phyloP scores from a whole-genome alignment of 2,329 filamentous ascomycete species.

The Xylaria sp. region DNA sequence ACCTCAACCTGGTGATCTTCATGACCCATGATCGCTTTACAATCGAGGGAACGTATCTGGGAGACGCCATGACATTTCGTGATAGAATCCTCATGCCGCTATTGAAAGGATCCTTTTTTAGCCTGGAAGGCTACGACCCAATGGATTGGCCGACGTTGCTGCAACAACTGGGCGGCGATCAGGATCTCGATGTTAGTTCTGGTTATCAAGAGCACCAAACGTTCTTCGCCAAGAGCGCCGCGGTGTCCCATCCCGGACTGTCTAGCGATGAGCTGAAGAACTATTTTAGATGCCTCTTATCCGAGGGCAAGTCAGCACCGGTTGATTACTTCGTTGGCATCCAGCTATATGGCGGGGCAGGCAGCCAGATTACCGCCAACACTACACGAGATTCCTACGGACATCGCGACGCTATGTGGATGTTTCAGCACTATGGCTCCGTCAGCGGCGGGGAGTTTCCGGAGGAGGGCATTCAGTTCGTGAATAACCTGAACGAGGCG shows the following conservation, averaged over 20 bases:
- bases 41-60: constrained; percentile 51
- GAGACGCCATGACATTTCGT: constrained; percentile 42
- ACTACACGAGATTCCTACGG: constrained; percentile 40
- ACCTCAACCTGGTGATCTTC: constrained; percentile 47
- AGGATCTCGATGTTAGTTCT: constrained; percentile 34
- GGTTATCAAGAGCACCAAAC: constrained; percentile 40
- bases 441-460: constrained; percentile 38
- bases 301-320: constrained; percentile 31
- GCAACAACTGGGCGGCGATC: constrained; percentile 37
- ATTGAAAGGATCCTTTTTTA: constrained; percentile 38
- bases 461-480: constrained; percentile 39
- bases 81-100: constrained; percentile 45
- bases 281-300: constrained; percentile 45
- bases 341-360: constrained; percentile 51
- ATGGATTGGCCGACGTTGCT: constrained; percentile 44
- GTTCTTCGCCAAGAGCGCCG: constrained; percentile 54
- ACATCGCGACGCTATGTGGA: constrained; percentile 50
- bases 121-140: constrained; percentile 22
- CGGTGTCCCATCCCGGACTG: constrained; percentile 46
- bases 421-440: constrained; percentile 49
- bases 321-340: constrained; percentile 50
- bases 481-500: constrained; percentile 41
- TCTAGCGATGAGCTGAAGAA: constrained; percentile 37
- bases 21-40: constrained; percentile 43
- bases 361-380: constrained; percentile 48